Base-by-base conservation (phyloP, 805 yeast species). In the Candida parachauliodes region DNA sequence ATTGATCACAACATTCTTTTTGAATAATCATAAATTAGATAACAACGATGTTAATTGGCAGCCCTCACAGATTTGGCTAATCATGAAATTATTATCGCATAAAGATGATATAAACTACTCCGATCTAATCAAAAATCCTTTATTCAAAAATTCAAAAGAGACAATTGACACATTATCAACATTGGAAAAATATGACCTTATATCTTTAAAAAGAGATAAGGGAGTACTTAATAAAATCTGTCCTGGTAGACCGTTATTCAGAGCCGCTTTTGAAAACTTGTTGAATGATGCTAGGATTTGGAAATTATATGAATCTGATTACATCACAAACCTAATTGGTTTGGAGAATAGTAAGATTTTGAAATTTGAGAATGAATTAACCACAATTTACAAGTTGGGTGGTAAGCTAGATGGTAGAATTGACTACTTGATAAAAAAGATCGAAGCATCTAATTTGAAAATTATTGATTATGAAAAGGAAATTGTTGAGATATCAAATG, bases 21-120 rank as follows among this genome's bases (percentile, higher is more conserved):
- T 77, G 34, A 57, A 57, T 23, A 57, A 56, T 18, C 46, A 48
- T 8, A 40, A 40, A n/a, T 37, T 46, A 18, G 45, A 50, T 16
- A 47, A 46, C 17, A 40, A 18, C 22, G 68, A 55, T 6, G 73
- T 64, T 24, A 76, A 77, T 10, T 78, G 89, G 70, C 73, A 76
- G 18, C 65, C 82, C 10, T 85, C 94, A 1, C 96, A 91, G 54
- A 93, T 88, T 0, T 93, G 98, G 98, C 76, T 72, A 16, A 53
- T 93, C 16, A 78, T 91, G 49, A 83, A 82, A 49, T 43, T 72
- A 26, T 68, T 93, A 26, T 75, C 88, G 1, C 56, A 62, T 8
- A 50, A 62, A 0, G 77, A 75, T 0, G 47, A 51, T 3, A 60
- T 85, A 2, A 47, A 62, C 1, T 81, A 66, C 50, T 65, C 70